These are phyloP conservation scores for Fusarium udum DNA, from an alignment of 2,329 filamentous ascomycete species.

Conservation along the genomic window DNA sequence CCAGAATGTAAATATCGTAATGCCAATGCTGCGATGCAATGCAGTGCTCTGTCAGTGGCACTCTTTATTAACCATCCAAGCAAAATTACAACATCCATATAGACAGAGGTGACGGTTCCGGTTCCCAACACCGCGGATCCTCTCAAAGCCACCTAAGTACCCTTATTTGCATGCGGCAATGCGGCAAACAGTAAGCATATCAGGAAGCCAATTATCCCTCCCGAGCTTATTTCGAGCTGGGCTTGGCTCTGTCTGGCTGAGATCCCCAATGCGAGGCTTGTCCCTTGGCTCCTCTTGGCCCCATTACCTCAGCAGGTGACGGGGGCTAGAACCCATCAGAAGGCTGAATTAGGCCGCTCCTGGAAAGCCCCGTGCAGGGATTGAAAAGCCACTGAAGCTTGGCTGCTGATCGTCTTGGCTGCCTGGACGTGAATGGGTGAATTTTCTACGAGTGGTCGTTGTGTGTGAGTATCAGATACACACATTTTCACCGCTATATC, in stretches of 20 bases:
- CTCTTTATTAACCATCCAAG: background rate
- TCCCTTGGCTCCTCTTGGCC: background rate
- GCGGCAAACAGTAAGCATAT: constrained; percentile 35
- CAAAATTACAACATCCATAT: background rate
- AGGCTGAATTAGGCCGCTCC: constrained; percentile 21
- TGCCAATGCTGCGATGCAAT: background rate
- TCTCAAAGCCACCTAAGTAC: background rate
- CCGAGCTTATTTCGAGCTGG: constrained; percentile 29
- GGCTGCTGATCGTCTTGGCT: constrained; percentile 33
- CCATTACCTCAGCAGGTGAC: constrained; percentile 25
- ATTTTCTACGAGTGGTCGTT: background rate
- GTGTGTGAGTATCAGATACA: background rate
- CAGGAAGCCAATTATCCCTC: constrained; percentile 19
- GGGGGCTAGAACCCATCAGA: constrained; percentile 28
- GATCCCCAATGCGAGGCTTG: background rate
- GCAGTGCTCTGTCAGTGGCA: background rate
- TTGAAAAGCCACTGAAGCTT: constrained; percentile 29
- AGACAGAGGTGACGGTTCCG: background rate
- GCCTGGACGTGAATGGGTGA: constrained; percentile 7
- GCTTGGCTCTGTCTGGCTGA: constrained; percentile 2
- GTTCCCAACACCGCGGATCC: constrained; percentile 3
- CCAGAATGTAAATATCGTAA: constrained; percentile 17
- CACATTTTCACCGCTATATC: constrained; percentile 15
- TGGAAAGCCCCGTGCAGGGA: constrained; percentile 30
- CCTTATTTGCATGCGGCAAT: constrained; percentile 31